Evolutionary conservation across 2,329 filamentous ascomycete species (phyloP).

Genomic region (Aspergillus pseudoviridinutans): DNA sequence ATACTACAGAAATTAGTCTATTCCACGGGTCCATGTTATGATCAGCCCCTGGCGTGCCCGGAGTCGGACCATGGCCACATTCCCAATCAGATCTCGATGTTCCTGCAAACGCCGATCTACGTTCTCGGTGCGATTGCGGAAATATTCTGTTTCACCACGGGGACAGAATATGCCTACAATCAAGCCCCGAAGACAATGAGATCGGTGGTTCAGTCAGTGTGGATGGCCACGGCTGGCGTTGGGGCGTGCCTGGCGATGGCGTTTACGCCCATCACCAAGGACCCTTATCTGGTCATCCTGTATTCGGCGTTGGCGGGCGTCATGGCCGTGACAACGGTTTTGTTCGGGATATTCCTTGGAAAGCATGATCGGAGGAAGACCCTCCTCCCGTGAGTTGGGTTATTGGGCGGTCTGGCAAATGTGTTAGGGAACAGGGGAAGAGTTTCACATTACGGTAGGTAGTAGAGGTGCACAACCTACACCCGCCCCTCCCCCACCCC

Average conservation of each 20-base stretch:
- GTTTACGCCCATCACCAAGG: background rate
- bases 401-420: too few species aligned
- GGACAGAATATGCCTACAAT: constrained; percentile 64
- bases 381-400: too few species aligned
- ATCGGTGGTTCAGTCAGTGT: background rate
- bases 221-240: background rate
- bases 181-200: constrained; percentile 51
- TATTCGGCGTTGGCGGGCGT: background rate
- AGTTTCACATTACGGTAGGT: too few species aligned
- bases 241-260: background rate
- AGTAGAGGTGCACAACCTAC: constrained; percentile 1
- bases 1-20: constrained; percentile 51
- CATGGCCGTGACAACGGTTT: background rate
- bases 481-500: constrained; percentile 8
- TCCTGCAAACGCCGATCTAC: constrained; percentile 27
- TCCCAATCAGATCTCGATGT: too few species aligned
- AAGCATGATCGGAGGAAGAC: background rate
- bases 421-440: too few species aligned
- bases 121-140: constrained; percentile 42
- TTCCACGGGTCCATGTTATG: constrained; percentile 3
- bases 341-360: background rate
- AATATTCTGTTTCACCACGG: constrained; percentile 56
- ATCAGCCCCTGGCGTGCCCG: too few species aligned
- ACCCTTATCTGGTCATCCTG: background rate
- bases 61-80: constrained; percentile 26